Evolutionary conservation across 2,329 filamentous ascomycete species (phyloP).

Genomic region (Stachybotrys elegans): DNA sequence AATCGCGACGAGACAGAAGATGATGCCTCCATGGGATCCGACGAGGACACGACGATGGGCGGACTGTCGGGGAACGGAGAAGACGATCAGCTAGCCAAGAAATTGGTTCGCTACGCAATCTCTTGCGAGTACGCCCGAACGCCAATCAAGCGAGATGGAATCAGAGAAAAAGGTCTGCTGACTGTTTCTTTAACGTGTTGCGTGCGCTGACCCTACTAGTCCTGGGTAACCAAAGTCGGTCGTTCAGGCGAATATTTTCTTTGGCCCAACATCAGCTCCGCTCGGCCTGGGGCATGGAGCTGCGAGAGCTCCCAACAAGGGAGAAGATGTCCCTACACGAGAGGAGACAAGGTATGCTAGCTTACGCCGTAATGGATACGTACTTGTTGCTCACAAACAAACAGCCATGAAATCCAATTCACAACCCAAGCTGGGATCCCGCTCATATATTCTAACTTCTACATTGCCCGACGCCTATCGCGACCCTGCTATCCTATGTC

Average conservation of each 20-base stretch:
- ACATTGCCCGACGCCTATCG: constrained; percentile 66
- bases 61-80: constrained; percentile 28
- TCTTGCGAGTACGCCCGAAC: constrained; percentile 61
- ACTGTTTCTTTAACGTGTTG: neutral
- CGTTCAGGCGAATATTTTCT: constrained; percentile 74
- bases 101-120: constrained; percentile 63
- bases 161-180: constrained; percentile 54
- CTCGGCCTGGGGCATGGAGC: constrained; percentile 82
- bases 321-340: constrained; percentile 81
- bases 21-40: constrained; percentile 27
- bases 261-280: constrained; percentile 69
- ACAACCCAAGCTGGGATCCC: constrained; percentile 52
- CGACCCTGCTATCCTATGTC: constrained; percentile 59
- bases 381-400: no score
- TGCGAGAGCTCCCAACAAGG: constrained; percentile 73
- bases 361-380: no score
- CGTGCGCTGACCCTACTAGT: constrained; percentile 41
- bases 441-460: constrained; percentile 73
- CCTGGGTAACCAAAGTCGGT: constrained; percentile 61
- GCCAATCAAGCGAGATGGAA: constrained; percentile 55
- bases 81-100: constrained; percentile 54
- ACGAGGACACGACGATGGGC: constrained; percentile 29
- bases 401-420: constrained; percentile 39
- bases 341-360: constrained; percentile 61
- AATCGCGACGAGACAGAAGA: constrained; percentile 26